Conservation (phyloP, 2,329 filamentous ascomycete genomes). For the Verticillium albo-atrum region DNA sequence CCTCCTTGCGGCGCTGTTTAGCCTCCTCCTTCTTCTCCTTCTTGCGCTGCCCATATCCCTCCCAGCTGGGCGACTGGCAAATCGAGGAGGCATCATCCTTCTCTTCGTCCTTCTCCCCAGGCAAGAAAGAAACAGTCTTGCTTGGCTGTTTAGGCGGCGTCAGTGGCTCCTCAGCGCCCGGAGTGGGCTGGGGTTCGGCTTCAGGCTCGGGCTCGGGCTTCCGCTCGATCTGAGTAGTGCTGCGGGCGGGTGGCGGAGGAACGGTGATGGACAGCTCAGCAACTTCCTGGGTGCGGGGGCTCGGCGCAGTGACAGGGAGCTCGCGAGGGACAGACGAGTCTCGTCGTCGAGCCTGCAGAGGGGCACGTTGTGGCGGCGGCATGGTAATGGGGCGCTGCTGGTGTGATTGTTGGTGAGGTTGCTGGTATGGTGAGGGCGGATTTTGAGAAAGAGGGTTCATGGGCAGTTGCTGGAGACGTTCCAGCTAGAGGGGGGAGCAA, state of each 20-base stretch:
- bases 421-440: slow-evolving; percentile 10
- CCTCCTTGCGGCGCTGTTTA: slow-evolving; percentile 36
- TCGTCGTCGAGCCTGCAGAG: slow-evolving; percentile 7
- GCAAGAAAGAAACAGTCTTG: slow-evolving; percentile 35
- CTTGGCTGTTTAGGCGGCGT: slow-evolving; percentile 18
- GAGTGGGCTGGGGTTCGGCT: slow-evolving; percentile 7
- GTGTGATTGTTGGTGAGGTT: slow-evolving; percentile 8
- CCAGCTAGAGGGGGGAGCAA: slow-evolving; percentile 9
- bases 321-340: not conserved
- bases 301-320: not conserved
- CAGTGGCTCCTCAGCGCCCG: slow-evolving; percentile 14
- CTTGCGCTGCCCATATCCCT: slow-evolving; percentile 49
- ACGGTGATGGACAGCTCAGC: slow-evolving; percentile 26
- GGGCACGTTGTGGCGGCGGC: slow-evolving; percentile 3
- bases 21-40: slow-evolving; percentile 45
- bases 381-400: slow-evolving; percentile 2
- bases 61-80: slow-evolving; percentile 61
- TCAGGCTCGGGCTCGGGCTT: not conserved
- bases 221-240: not conserved
- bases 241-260: slow-evolving; percentile 11
- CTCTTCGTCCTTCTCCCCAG: slow-evolving; percentile 23
- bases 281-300: slow-evolving; percentile 11
- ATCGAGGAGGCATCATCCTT: slow-evolving; percentile 43
- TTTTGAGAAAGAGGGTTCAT: slow-evolving; percentile 4
- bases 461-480: slow-evolving; percentile 9